Evolutionary conservation across 2,329 filamentous ascomycete genomes (phyloP), one percentile per base, ranked within the genome.

Genomic region (Exophiala calicioides): DNA sequence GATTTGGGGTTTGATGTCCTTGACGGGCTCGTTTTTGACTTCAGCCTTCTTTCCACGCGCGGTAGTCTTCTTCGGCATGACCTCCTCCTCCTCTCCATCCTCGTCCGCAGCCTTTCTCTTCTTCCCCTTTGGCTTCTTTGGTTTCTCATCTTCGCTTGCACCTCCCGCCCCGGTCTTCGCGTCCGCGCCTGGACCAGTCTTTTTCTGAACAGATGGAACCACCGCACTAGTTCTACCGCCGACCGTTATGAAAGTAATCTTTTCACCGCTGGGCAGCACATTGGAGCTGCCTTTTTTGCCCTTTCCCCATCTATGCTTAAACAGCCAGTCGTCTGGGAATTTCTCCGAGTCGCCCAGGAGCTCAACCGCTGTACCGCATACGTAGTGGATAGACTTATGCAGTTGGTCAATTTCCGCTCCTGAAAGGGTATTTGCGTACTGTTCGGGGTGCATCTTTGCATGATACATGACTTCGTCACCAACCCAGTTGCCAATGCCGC

Each of bases 401-500:
- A 98, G 73, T 29, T 74, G 75, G 55, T 79, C 77, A 53, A 94
- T 80, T 65, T 96, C 85, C 0, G 71, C 76, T 23, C 87, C 81
- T 52, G 66, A 76, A 57, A 97, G 86, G 0, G 87, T 86, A 61
- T 96, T 84, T 68, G 85, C 89, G 69, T 94, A 94, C 64, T 95
- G 89, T 65, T 96, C 91, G 0, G 93, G 93, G 58, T 98, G 91
- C 12, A 97, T 78, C 38, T 79, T 82, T 4, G 93, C 86, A 58
- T 97, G 85, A 62, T 90, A 98, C 40, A 98, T 73, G 5, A 95
- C 84, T 66, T 98, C 93, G 63, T 98, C 93, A 1, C 85, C 90
- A 43, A 98, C 91, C 91, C 91, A 98, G 63, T 97, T 97, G 0
- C 93, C 93, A 53, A 98, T 88, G 5, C 93, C 93, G 60, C 87